Base-by-base conservation (phyloP, 345 rosid species). In the Garcia nutans region DNA sequence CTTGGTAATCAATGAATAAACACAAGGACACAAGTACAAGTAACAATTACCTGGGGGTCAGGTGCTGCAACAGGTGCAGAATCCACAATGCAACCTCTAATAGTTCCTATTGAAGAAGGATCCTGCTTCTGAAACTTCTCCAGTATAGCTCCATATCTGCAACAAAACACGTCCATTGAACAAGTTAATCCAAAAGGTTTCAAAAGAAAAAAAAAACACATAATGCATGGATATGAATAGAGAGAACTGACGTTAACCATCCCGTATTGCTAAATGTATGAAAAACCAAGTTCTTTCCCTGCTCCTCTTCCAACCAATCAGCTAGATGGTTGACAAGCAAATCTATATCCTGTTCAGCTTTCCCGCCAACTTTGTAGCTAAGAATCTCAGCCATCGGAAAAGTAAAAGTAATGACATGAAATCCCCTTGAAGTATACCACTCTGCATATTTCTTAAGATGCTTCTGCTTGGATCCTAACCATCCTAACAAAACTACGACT, bases 261-360 rank as follows among this genome's bases (percentile, higher is more conserved):
- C 99, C 99, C 1, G 99, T 96, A 76, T 96, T 96, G 87, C 99
- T 93, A 75, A 96, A 96, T 59, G 97, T 96, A 86, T 96, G 99
- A 81, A 96, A 96, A 79, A 96, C 91, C 15, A 96, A 82, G 77
- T 87, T 93, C 80, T 90, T 92, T 63, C 90, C 93, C 8, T 79
- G 85, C 79, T 93, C 97, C 67, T 88, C 99, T 79, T 96, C 99
- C 83, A 96, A 76, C 97, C 99, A 96, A 73, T 86, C 99, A 73
- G 87, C 87, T 86, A 96, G 81, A 78, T 96, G 98, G 79, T 89
- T 86, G 76, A 90, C 98, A 81, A 96, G 89, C 81, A 86, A 83
- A 60, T 90, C 93, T 3, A 96, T 80, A 65, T 90, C 85, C 79
- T 89, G 85, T 73, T 96, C 99, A 37, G 95, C 97, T 83, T 96